Base-by-base conservation (phyloP, 2,329 filamentous ascomycete species). In the Chrysoporthe deuterocubensis region DNA sequence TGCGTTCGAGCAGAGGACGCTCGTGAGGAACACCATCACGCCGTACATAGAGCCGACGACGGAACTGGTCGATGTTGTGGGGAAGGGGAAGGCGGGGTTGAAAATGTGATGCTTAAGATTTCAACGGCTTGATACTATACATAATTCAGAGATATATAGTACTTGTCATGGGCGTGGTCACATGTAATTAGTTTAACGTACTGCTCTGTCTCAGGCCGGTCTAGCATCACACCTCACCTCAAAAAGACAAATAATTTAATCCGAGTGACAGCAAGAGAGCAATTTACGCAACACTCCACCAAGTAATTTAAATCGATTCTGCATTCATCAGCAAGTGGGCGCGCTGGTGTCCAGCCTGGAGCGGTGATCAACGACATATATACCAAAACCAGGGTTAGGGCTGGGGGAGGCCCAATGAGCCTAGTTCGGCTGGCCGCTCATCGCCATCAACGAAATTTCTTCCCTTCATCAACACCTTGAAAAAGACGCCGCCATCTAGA, bases 1-100 rank as follows among this genome's bases (percentile, higher is more conserved):
- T 80, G 89, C 88, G 1, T 91, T 87, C 76, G 90, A 92, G 79
- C 88, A 90, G 78, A 79, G 81, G 72, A 90, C 78, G 0, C 62
- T 71, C 43, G 72, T 73, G 2, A 72, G 78, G 16, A 62, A 72
- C 8, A 71, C 71, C 57, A 67, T 76, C 5, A 64, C 70, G 40
- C 77, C 78, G 1, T 74, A 74, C 46, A 68, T 78, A 1, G 63
- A 71, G 42, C 78, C 78, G 3, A 72, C 64, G n/a, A 77, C 75
- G 2, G 77, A 80, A 68, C 66, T 80, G 34, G 69, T 65, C 0
- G 75, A 78, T 21, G 62, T 70, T 3, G 56, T 60, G 26, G 32
- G 21, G 1, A 14, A 42, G 60, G 63, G 50, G 26, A 64, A 34
- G 46, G 14, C 2, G 32, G 26, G 13, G 11, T 8, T 3, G 32